phyloP scores from a whole-genome alignment of 1,284 basidiomycete genomes.

The Puccinia novopanici region DNA sequence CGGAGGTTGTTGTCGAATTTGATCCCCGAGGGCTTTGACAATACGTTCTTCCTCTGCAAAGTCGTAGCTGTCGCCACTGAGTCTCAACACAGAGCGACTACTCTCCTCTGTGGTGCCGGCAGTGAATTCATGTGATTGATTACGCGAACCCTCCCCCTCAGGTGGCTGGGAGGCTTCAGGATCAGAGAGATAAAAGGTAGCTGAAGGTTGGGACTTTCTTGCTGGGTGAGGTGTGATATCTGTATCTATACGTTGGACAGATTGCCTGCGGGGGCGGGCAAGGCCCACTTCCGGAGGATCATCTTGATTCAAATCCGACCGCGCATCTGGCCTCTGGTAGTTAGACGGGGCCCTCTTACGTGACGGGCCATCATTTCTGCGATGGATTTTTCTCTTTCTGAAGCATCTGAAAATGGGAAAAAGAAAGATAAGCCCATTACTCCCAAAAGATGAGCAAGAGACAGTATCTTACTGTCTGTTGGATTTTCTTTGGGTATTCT shows the following conservation, averaged over 20 bases:
- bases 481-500: conserved; percentile 23
- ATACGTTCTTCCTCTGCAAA: conserved; percentile 47
- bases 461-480: conserved; percentile 23
- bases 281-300: background rate
- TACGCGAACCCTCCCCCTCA: background rate
- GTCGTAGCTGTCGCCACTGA: conserved; percentile 45
- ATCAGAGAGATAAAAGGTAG: conserved; percentile 38
- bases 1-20: conserved; percentile 8
- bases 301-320: conserved; percentile 1
- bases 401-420: background rate
- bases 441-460: background rate
- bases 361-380: background rate
- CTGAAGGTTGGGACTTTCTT: conserved; percentile 29
- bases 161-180: conserved; percentile 15
- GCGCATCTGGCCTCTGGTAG: conserved; percentile 17
- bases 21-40: conserved; percentile 26
- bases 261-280: background rate
- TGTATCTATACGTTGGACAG: conserved; percentile 3
- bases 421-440: background rate
- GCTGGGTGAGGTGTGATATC: background rate
- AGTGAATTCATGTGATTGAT: conserved; percentile 8
- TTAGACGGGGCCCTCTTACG: conserved; percentile 15
- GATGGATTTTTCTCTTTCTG: background rate
- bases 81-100: conserved; percentile 31
- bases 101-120: conserved; percentile 35